Evolutionary conservation across 495 filamentous ascomycete species (phyloP).

Genomic region (Arthonia radiata): DNA sequence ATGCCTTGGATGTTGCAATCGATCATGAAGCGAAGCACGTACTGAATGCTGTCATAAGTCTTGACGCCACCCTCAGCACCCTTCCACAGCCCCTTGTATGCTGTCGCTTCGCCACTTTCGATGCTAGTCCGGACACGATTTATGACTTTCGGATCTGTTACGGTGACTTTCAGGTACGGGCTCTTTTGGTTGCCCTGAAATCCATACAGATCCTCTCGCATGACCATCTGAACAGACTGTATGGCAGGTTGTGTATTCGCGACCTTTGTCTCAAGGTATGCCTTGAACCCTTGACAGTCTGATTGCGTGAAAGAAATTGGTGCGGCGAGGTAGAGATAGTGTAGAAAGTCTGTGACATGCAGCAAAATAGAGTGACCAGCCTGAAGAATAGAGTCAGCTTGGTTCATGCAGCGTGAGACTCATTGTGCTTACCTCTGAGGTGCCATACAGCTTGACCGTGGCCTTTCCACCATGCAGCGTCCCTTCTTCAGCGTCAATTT

Average conservation of each 20-base stretch:
- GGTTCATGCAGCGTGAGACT: not conserved
- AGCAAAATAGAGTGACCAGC: slow-evolving; percentile 78
- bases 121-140: slow-evolving; percentile 43
- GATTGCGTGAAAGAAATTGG: slow-evolving; percentile 52
- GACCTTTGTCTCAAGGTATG: slow-evolving; percentile 52
- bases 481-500: slow-evolving; percentile 88
- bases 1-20: slow-evolving; percentile 81
- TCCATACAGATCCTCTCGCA: slow-evolving; percentile 72
- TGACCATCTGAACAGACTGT: slow-evolving; percentile 47
- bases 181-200: slow-evolving; percentile 83
- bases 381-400: slow-evolving; percentile 10
- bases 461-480: slow-evolving; percentile 42
- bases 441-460: slow-evolving; percentile 74
- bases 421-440: slow-evolving; percentile 46
- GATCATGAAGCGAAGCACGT: slow-evolving; percentile 91
- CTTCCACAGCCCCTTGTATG: slow-evolving; percentile 81
- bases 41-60: slow-evolving; percentile 90
- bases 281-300: slow-evolving; percentile 51
- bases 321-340: slow-evolving; percentile 87
- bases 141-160: slow-evolving; percentile 66
- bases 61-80: slow-evolving; percentile 37
- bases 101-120: slow-evolving; percentile 51
- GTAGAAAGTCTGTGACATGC: slow-evolving; percentile 85
- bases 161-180: slow-evolving; percentile 79
- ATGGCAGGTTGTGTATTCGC: slow-evolving; percentile 37